Conservation (phyloP, 495 filamentous ascomycete genomes). For the Xylaria grammica region DNA sequence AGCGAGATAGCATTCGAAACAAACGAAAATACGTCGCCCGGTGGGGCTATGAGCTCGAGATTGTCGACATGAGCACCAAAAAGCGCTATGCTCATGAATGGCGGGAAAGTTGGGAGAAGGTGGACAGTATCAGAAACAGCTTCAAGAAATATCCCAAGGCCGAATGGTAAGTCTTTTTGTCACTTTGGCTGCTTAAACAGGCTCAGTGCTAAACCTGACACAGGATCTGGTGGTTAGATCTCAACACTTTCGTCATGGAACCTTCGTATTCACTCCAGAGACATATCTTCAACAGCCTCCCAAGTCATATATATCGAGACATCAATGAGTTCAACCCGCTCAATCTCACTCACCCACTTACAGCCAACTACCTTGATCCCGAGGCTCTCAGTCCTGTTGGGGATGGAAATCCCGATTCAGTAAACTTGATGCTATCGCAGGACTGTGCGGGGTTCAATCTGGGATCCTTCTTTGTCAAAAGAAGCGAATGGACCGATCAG, state of each 20-base stretch:
- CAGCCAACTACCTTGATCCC: conserved; percentile 73
- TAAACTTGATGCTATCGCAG: conserved; percentile 88
- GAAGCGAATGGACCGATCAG: conserved; percentile 87
- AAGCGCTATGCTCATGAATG: conserved; percentile 99
- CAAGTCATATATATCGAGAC: conserved; percentile 83
- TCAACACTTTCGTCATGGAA: conserved; percentile 99
- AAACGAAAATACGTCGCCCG: conserved; percentile 83
- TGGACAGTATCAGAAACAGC: conserved; percentile 88
- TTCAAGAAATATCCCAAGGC: conserved; percentile 94
- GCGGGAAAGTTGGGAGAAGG: conserved; percentile 99
- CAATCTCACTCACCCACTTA: conserved; percentile 85
- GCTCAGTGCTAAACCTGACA: conserved; percentile 34
- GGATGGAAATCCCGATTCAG: conserved; percentile 72
- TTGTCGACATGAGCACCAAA: conserved; percentile 97
- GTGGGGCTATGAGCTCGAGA: conserved; percentile 96
- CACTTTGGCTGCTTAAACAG: not conserved
- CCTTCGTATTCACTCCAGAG: conserved; percentile 86
- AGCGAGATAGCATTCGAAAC: conserved; percentile 93
- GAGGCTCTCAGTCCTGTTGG: conserved; percentile 72
- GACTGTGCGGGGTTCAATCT: conserved; percentile 97
- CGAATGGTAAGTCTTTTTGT: conserved; percentile 74
- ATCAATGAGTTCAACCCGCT: conserved; percentile 96
- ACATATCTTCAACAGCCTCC: conserved; percentile 85
- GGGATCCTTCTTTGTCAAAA: conserved; percentile 89
- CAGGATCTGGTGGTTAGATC: conserved; percentile 99